Conservation (phyloP, 768 basidiomycete genomes). For the Podaxis pistillaris region DNA sequence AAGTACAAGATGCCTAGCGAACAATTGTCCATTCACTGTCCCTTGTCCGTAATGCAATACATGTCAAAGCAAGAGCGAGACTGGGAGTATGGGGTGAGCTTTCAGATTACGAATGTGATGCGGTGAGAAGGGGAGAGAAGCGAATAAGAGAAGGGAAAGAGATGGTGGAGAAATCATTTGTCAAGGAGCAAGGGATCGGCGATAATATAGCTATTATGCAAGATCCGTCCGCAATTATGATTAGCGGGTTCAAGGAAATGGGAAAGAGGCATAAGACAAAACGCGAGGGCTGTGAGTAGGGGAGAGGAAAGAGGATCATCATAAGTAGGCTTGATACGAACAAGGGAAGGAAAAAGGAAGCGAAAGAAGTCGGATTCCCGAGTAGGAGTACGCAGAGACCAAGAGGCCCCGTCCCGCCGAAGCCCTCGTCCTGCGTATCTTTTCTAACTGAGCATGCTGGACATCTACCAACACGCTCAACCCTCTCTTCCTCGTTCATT, state of each 20-base stretch:
- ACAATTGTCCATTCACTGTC: slow-evolving; percentile 52
- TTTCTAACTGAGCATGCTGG: not conserved
- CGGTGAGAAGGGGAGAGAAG: not conserved
- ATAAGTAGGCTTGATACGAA: slow-evolving; percentile 17
- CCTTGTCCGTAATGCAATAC: slow-evolving; percentile 36
- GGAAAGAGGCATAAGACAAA: slow-evolving; percentile 1
- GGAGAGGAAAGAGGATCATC: slow-evolving; percentile 21
- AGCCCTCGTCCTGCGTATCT: not conserved
- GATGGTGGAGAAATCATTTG: not conserved
- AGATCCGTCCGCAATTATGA: not conserved
- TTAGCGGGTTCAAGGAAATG: not conserved
- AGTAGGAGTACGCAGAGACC: not conserved
- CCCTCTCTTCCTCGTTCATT: not conserved
- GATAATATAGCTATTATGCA: not conserved
- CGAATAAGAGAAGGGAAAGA: not conserved
- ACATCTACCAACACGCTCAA: not conserved
- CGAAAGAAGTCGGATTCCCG: slow-evolving; percentile 8
- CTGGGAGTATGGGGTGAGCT: slow-evolving; percentile 3
- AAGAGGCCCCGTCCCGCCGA: slow-evolving; percentile 2
- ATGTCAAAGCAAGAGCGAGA: slow-evolving; percentile 13
- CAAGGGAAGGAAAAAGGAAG: slow-evolving; percentile 10
- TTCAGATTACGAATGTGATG: not conserved
- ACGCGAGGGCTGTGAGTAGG: slow-evolving; percentile 17
- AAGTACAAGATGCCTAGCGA: slow-evolving; percentile 43
- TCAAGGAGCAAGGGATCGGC: not conserved